Evolutionary conservation across 768 basidiomycete genomes (phyloP).

Genomic region (Tulasnella sp.): DNA sequence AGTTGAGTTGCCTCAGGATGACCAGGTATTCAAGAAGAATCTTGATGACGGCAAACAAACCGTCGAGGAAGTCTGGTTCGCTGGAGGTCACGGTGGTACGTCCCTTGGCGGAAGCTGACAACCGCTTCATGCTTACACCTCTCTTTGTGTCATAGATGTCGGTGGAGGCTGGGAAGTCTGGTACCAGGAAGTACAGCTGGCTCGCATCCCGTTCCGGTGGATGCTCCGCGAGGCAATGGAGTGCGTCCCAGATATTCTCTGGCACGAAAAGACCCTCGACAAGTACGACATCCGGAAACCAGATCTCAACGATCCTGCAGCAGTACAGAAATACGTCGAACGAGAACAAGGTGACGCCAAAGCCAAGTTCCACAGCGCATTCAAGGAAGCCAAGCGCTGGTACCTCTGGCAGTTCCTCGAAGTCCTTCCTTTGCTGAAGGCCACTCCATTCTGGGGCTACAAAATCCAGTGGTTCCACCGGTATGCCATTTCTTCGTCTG

Average conservation of each 20-base stretch:
- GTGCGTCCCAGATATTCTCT: background rate
- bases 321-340: background rate
- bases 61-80: conserved; percentile 25
- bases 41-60: background rate
- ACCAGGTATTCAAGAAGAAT: background rate
- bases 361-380: conserved; percentile 2
- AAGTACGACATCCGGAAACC: conserved; percentile 6
- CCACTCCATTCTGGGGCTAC: background rate
- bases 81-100: conserved; percentile 20
- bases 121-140: background rate
- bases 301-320: background rate
- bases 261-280: background rate
- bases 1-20: background rate
- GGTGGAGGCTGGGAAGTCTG: conserved; percentile 16
- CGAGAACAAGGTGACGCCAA: conserved; percentile 7
- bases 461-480: background rate
- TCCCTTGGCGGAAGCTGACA: background rate
- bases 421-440: background rate
- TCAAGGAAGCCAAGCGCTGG: background rate
- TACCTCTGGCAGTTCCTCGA: conserved; percentile 14
- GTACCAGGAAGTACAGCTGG: background rate
- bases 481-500: background rate
- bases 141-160: conserved; percentile 9
- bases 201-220: conserved; percentile 27
- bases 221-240: conserved; percentile 25